Evolutionary conservation across 192 early-diverging fungal genomes (phyloP).

Genomic region (Backusella macrospora): DNA sequence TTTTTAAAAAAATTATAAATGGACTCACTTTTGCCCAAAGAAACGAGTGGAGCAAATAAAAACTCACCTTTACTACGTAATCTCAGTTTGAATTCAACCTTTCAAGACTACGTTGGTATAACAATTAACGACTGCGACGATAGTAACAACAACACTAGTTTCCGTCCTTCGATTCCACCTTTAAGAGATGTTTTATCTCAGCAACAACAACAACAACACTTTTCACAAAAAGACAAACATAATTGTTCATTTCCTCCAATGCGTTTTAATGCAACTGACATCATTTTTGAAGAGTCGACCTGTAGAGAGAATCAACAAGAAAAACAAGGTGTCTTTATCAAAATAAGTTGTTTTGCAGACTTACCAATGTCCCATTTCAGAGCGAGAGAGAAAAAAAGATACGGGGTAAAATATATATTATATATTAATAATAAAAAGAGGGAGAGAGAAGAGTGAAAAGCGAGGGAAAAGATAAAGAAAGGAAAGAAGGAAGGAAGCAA

Average conservation of each 20-base stretch:
- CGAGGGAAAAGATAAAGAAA: neutral
- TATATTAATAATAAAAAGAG: neutral
- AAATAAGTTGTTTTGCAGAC: neutral
- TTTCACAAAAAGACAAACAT: neutral
- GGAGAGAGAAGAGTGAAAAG: neutral
- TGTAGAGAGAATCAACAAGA: neutral
- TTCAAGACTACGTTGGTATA: constrained; percentile 42
- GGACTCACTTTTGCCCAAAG: neutral
- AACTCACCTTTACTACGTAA: neutral
- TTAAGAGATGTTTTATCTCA: constrained; percentile 14
- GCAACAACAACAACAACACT: neutral
- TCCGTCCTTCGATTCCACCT: constrained; percentile 3
- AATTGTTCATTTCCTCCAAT: neutral
- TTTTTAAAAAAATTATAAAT: constrained; percentile 1
- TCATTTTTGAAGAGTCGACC: constrained; percentile 10
- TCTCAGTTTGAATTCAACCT: too few relatives aligned
- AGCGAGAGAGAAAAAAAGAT: constrained; percentile 14
- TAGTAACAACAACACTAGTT: neutral
- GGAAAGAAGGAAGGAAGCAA: neutral
- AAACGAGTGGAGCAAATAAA: constrained; percentile 3
- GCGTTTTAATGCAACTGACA: neutral
- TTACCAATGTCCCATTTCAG: constrained; percentile 22
- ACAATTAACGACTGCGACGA: constrained; percentile 33
- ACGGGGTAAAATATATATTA: constrained; percentile 19
- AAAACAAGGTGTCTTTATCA: constrained; percentile 5